phyloP scores from a whole-genome alignment of 1,284 basidiomycete species.

The Bondarzewia mesenterica region DNA sequence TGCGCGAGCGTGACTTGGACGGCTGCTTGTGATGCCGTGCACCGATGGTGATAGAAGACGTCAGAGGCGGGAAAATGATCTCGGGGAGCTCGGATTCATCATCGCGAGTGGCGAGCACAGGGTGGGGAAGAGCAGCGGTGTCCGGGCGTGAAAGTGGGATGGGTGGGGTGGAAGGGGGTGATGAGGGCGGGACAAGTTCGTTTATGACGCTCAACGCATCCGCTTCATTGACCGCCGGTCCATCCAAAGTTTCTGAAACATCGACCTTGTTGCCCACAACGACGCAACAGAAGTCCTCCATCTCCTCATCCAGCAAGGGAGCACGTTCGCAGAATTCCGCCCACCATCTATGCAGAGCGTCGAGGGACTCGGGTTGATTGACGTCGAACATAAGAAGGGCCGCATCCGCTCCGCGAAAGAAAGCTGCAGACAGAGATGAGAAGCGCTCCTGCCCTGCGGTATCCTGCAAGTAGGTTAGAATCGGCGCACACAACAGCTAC shows the following conservation, averaged over 20 bases:
- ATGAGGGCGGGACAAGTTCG: slow-evolving; percentile 46
- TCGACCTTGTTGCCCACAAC: slow-evolving; percentile 80
- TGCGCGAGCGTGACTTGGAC: slow-evolving; percentile 34
- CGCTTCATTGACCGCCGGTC: slow-evolving; percentile 23
- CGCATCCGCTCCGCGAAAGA: slow-evolving; percentile 51
- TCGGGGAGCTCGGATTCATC: slow-evolving; percentile 11
- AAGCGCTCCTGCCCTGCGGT: slow-evolving; percentile 45
- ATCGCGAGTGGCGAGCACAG: slow-evolving; percentile 7
- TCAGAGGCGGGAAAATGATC: slow-evolving; percentile 15
- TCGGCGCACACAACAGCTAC: neutral
- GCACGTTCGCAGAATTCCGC: slow-evolving; percentile 58
- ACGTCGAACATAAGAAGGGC: slow-evolving; percentile 77
- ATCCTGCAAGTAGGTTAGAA: slow-evolving; percentile 34
- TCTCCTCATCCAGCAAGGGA: slow-evolving; percentile 55
- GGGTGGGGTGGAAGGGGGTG: slow-evolving; percentile 12
- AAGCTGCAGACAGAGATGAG: slow-evolving; percentile 6
- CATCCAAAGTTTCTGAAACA: slow-evolving; percentile 21
- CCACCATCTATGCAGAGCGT: slow-evolving; percentile 68
- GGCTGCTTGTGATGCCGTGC: slow-evolving; percentile 19
- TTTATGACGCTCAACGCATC: slow-evolving; percentile 40
- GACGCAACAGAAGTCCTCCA: slow-evolving; percentile 60
- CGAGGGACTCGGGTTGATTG: slow-evolving; percentile 51
- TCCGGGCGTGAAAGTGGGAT: too few species aligned
- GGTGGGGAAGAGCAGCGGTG: too few species aligned
- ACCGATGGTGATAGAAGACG: slow-evolving; percentile 25